These are phyloP conservation scores for Chalciporus piperatus DNA, from an alignment of 768 basidiomycete species.

Conservation along the genomic window DNA sequence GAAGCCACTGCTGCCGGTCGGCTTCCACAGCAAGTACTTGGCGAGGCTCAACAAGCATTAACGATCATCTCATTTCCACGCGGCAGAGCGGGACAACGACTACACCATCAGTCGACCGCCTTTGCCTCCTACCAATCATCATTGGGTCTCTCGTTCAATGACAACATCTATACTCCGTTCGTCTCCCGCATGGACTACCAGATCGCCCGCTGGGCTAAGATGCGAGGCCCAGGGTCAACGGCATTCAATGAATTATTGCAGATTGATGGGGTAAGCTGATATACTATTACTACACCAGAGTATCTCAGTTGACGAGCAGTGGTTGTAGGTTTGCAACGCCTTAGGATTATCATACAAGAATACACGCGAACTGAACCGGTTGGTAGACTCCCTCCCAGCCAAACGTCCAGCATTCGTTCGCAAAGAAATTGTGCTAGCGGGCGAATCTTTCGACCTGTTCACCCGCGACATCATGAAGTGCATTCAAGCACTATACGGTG, in stretches of 20 bases:
- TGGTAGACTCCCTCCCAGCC: constrained; percentile 23
- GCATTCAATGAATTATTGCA: constrained; percentile 38
- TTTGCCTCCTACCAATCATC: no score
- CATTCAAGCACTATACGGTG: no score
- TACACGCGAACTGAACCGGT: constrained; percentile 24
- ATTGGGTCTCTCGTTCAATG: no score
- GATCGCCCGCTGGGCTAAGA: constrained; percentile 39
- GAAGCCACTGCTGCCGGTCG: no score
- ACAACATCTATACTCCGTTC: constrained; percentile 32
- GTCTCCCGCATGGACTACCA: constrained; percentile 37
- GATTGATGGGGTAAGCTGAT: constrained; percentile 9
- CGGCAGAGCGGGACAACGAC: no score
- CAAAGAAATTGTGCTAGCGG: constrained; percentile 14
- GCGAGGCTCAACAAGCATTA: no score
- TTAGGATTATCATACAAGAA: constrained; percentile 8
- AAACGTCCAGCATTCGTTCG: neutral
- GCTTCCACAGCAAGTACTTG: no score
- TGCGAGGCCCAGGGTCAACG: constrained; percentile 33
- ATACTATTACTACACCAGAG: constrained; percentile 3
- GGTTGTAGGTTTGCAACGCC: constrained; percentile 4
- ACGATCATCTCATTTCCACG: no score
- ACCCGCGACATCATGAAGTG: no score
- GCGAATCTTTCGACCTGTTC: no score
- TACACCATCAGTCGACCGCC: no score
- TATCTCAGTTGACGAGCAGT: neutral